Base-by-base conservation (phyloP, 768 basidiomycete genomes). In the Rhizopogon sp. region DNA sequence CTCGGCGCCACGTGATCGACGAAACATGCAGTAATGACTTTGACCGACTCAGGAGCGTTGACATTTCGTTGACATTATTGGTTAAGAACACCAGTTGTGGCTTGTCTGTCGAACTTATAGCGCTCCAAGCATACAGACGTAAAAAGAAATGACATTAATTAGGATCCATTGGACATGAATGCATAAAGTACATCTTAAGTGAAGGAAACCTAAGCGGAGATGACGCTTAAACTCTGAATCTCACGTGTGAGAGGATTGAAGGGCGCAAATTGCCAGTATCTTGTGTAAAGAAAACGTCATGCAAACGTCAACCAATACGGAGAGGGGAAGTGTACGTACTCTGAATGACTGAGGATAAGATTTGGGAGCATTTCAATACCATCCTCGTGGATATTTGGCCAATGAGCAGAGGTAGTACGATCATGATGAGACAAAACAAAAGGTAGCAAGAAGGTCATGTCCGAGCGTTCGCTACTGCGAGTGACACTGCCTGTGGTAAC, bases 251-350 rank as follows among this genome's bases (percentile, higher is more conserved):
- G 14, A 11, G 54, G 56, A 33, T 57, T 46, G 40, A 55, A 43
- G 2, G 56, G 56, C 20, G 56, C 56, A 3, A 57, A 57, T 46
- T 56, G 39, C 56, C 55, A 57, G 54, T 45, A 57, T 13, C 56
- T 56, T 39, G 6, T 9, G 37, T 14, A 16, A 55, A 29, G 3
- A 37, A 37, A 16, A 3, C 11, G 28, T 49, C 8, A 37, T 22
- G 16, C 11, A 2, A 14, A 7, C 16, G 50, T 54, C 29, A 37
- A 20, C 1, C 3, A 10, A 20, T 20, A 8, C 28, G 17, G 31
- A 14, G 9, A 20, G 22, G 11, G 14, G 37, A n/a, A 4, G 29
- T 31, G 7, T 8, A 31, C 33, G 17, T 28, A 52, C 54, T 43
- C 43, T 45, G 55, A 17, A 22, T 56, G 54, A 22, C 41, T 43